Base-by-base conservation (phyloP, 805 yeast genomes). In the Blastobotrys parvus region DNA sequence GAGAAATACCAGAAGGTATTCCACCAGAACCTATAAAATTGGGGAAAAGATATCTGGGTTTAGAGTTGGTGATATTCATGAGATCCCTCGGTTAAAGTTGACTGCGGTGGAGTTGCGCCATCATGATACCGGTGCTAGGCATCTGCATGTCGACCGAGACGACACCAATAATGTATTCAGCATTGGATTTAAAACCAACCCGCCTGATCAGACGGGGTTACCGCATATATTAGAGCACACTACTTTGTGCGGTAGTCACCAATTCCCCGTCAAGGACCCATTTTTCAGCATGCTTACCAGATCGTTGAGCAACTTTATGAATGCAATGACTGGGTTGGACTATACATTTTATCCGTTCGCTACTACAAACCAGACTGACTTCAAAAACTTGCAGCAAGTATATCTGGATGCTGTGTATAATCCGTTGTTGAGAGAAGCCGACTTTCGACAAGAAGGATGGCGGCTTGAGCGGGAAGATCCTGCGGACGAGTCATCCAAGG, bases 301-400 rank as follows among this genome's bases (percentile, higher is more conserved):
- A 50, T 87, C 97, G n/a, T 67, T 92, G 55, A 80, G 96, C 27
- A 92, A 87, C 60, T 92, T 88, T 63, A 92, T 92, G 98, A 92
- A 92, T 60, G 98, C 98, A 6, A 86, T 92, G 96, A 92, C 98
- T 0, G 98, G 95, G 18, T 89, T 84, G 54, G 97, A 92, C 63
- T 89, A 88, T 58, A 92, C 98, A 0, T 89, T 79, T 62, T 92
- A 84, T 56, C 98, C 98, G 3, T 92, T 92, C 68, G 84, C 97
- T 22, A 92, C 98, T 2, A 90, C 97, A 8, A 92, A 92, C 62
- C 60, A 63, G 35, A 75, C 75, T 43, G 98, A 92, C 60, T 92
- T 74, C 60, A 72, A 72, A 25, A 92, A 92, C 57, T 70, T 92
- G 57, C 78, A 88, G 75, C 81, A 78, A 46, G 94, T 92, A 4